Base-by-base conservation (phyloP, 1,284 basidiomycete genomes). In the Prillingera fragicola region DNA sequence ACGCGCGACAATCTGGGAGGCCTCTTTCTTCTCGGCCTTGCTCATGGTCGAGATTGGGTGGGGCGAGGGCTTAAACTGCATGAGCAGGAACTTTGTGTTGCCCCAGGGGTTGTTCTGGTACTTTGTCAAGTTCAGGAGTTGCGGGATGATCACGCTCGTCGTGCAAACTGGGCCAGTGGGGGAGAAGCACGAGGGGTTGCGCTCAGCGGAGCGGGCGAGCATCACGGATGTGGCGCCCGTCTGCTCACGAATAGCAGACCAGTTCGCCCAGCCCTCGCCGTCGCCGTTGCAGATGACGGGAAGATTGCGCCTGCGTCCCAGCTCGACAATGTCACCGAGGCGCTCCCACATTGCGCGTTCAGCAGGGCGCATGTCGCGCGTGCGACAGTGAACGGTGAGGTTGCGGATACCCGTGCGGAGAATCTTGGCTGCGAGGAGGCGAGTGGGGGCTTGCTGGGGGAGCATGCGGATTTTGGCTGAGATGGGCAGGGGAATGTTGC, bases 211-310 rank as follows among this genome's bases (percentile, higher is more conserved):
- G 12, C 91, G 84, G 7, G 94, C 95, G 33, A 98, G 85, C 94
- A 98, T 98, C 24, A 89, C 82, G 1, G 87, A 89, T 54, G 85
- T 81, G n/a, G 87, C 89, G 18, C 85, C 87, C 85, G 43, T 3
- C 21, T 43, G 27, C 42, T 39, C 34, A 9, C 38, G 18, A 21
- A 25, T 23, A 40, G 35, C n/a, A 33, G 27, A 18, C 39, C 85
- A 85, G 60, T 94, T 90, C 47, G 83, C 77, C 65, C 78, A 84
- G 2, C 83, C 83, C 41, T 80, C 75, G 54, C 89, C 94, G 67
- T 99, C 94, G 0, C 95, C 95, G 67, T 99, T 99, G 71, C 88
- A 87, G 26, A 91, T 78, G 12, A 98, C 82, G 1, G 91, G 84
- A 18, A 96, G 77, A 13, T 80, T 83, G 41, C 64, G 60, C 47